Conservation (phyloP, 371 early-diverging fungal species). For the Apophysomyces variabilis region DNA sequence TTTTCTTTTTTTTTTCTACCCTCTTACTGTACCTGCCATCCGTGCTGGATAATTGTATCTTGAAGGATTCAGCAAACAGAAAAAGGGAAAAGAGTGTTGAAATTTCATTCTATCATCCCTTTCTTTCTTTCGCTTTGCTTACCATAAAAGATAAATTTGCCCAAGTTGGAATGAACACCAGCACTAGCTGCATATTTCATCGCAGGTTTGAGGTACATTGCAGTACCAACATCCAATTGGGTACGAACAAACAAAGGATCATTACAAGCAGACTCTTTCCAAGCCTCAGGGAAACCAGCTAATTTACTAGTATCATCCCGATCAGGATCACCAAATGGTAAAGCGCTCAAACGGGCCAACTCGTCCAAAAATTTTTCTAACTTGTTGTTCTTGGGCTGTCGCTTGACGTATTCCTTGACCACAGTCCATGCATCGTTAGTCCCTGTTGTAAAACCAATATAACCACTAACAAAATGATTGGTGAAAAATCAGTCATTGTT, state of each 20-base stretch:
- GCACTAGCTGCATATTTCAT: constrained; percentile 48
- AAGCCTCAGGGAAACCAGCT: constrained; percentile 29
- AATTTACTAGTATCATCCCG: constrained; percentile 34
- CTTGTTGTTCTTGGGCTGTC: constrained; percentile 29
- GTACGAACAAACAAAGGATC: constrained; percentile 46
- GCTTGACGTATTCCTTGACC: constrained; percentile 46
- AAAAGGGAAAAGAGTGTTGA: neutral
- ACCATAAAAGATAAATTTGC: constrained; percentile 58
- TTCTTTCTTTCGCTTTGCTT: constrained; percentile 10
- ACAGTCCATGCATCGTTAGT: constrained; percentile 62
- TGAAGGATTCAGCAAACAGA: neutral
- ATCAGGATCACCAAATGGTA: constrained; percentile 36
- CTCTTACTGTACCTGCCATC: constrained; percentile 45
- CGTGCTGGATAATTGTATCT: constrained; percentile 60
- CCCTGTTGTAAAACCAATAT: constrained; percentile 64
- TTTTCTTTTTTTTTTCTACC: too few species aligned
- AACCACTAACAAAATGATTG: constrained; percentile 39
- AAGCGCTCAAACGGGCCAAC: constrained; percentile 34
- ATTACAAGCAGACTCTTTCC: constrained; percentile 40
- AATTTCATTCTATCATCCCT: neutral
- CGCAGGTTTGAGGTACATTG: constrained; percentile 52
- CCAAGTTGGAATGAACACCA: constrained; percentile 44
- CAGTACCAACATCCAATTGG: constrained; percentile 45
- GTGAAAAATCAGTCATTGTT: neutral
- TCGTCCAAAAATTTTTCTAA: constrained; percentile 41